These are phyloP conservation scores for Cryptococcus amylolentus DNA, from an alignment of 1,284 basidiomycete genomes.

Conservation along the genomic window DNA sequence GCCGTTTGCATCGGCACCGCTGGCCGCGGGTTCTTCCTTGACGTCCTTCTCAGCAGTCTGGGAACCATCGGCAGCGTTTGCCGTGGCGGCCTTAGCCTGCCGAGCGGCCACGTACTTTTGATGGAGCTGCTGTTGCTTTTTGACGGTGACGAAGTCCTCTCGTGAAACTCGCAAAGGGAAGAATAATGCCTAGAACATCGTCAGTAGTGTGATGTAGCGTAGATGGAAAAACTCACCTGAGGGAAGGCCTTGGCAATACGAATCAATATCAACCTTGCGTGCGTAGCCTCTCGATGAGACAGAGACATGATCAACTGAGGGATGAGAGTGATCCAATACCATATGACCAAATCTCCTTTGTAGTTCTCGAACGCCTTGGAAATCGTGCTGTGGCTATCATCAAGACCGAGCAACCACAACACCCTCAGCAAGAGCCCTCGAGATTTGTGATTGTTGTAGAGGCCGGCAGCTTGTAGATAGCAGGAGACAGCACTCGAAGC, in stretches of 20 bases:
- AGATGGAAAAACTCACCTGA: constrained; percentile 59
- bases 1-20: constrained; percentile 24
- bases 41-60: constrained; percentile 17
- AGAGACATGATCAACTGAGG: constrained; percentile 92
- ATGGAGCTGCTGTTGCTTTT: constrained; percentile 46
- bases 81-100: constrained; percentile 47
- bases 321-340: constrained; percentile 99
- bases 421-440: constrained; percentile 87
- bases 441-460: constrained; percentile 93
- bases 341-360: constrained; percentile 93
- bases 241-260: constrained; percentile 91
- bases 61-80: constrained; percentile 51
- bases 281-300: constrained; percentile 86
- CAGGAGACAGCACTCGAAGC: constrained; percentile 94
- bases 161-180: constrained; percentile 89
- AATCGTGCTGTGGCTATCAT: constrained; percentile 69
- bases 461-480: constrained; percentile 93
- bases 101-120: constrained; percentile 23
- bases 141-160: constrained; percentile 67
- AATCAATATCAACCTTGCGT: constrained; percentile 83
- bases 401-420: constrained; percentile 93
- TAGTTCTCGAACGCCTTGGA: constrained; percentile 92
- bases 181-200: constrained; percentile 71
- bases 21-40: constrained; percentile 26
- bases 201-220: constrained; percentile 2